Percentiles rank a stretch among this genome's conserved stretches.
These are phyloP conservation scores for Tricholomella constricta DNA, from an alignment of 768 basidiomycete genomes.

Conservation along the genomic window DNA sequence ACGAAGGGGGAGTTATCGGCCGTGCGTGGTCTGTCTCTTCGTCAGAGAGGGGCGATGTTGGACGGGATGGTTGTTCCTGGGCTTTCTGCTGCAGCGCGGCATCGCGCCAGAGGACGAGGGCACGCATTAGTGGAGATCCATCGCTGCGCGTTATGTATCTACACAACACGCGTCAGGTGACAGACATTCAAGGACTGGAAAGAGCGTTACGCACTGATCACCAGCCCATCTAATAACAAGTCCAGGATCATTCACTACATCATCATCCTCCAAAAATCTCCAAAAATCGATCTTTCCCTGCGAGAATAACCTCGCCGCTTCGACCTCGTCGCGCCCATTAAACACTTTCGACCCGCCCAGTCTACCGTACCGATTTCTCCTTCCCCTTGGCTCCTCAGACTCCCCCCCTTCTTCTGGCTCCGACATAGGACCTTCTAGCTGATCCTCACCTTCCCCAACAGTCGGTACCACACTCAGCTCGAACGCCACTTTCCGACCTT, in stretches of 20 bases:
- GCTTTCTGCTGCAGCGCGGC: slow-evolving; percentile 34
- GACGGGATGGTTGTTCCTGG: slow-evolving; percentile 31
- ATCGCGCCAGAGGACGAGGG: slow-evolving; percentile 71
- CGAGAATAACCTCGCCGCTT: slow-evolving; percentile 58
- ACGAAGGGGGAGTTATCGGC: slow-evolving; percentile 26
- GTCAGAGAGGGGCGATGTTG: slow-evolving; percentile 35
- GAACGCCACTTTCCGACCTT: slow-evolving; percentile 62
- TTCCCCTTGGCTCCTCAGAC: slow-evolving; percentile 17
- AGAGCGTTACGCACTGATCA: slow-evolving; percentile 52
- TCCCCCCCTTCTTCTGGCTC: slow-evolving; percentile 16
- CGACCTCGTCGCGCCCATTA: slow-evolving; percentile 46
- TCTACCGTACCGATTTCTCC: slow-evolving; percentile 25
- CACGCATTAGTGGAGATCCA: slow-evolving; percentile 73
- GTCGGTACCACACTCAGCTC: slow-evolving; percentile 66
- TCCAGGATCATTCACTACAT: slow-evolving; percentile 58
- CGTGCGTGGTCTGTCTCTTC: slow-evolving; percentile 30
- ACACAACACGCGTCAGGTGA: background rate
- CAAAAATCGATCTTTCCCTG: slow-evolving; percentile 64
- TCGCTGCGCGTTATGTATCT: slow-evolving; percentile 82
- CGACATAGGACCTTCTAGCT: slow-evolving; percentile 14
- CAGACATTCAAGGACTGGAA: background rate
- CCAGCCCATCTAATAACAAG: slow-evolving; percentile 78
- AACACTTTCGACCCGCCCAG: slow-evolving; percentile 25
- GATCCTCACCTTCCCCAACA: slow-evolving; percentile 21
- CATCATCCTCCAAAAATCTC: slow-evolving; percentile 65